Evolutionary conservation across 1,284 basidiomycete species (phyloP).

Genomic region (Schizophyllum amplum): DNA sequence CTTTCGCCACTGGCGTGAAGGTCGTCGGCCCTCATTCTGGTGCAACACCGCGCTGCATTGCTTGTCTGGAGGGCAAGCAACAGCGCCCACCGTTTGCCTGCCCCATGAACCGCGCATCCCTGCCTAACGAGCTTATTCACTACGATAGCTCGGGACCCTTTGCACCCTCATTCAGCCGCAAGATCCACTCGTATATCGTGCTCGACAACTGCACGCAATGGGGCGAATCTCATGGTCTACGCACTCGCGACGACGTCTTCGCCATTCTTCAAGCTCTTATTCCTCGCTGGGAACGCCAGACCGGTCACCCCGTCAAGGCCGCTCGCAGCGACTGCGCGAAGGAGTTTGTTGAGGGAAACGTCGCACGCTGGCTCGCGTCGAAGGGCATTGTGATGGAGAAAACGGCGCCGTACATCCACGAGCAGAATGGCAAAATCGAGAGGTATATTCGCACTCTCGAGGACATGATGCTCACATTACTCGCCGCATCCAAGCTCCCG

Average conservation of each 20-base stretch:
- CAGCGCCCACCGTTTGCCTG: background rate
- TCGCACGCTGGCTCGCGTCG: background rate
- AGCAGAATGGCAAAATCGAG: slow-evolving; percentile 27
- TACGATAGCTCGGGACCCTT: background rate
- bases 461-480: slow-evolving; percentile 19
- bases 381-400: slow-evolving; percentile 15
- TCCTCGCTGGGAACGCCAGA: background rate
- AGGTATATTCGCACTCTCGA: slow-evolving; percentile 21
- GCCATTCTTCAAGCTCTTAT: background rate
- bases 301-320: background rate
- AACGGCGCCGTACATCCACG: slow-evolving; percentile 19
- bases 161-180: background rate
- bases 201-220: background rate
- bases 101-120: background rate
- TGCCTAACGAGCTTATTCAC: background rate
- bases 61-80: background rate
- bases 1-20: slow-evolving; percentile 4
- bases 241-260: background rate
- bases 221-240: background rate
- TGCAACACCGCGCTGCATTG: background rate
- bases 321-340: too few relatives aligned
- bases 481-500: slow-evolving; percentile 14
- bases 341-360: background rate
- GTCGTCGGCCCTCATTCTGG: background rate
- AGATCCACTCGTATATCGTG: background rate